These are phyloP conservation scores for Leavenworthia alabamica DNA, from an alignment of 345 rosid species.

Conservation along the genomic window DNA sequence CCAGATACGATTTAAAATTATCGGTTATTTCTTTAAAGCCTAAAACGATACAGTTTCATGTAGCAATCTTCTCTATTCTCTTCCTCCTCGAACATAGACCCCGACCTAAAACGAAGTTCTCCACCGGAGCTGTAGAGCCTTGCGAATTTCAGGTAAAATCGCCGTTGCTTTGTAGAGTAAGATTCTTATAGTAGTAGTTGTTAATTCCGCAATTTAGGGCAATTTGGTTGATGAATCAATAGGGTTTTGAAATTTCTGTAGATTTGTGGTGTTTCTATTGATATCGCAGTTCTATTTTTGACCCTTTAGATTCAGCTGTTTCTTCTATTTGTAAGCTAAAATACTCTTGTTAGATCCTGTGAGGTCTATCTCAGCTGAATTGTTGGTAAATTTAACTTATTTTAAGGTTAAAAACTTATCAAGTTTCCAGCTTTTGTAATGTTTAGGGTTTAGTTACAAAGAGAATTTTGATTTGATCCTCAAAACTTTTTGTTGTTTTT, in stretches of 20 bases:
- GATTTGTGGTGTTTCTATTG: neutral
- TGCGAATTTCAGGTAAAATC: neutral
- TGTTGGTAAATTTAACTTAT: too few relatives aligned
- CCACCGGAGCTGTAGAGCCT: slow-evolving; percentile 63
- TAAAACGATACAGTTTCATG: neutral
- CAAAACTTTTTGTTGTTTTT: too few relatives aligned
- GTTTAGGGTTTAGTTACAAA: too few relatives aligned
- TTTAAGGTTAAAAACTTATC: too few relatives aligned
- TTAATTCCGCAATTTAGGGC: neutral
- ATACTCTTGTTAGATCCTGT: too few relatives aligned
- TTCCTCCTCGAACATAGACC: neutral
- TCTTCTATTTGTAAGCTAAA: too few relatives aligned
- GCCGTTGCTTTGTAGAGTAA: neutral
- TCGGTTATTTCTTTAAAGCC: neutral
- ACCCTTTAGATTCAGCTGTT: too few relatives aligned
- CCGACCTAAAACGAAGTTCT: slow-evolving; percentile 43
- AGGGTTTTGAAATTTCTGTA: neutral
- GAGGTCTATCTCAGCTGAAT: too few relatives aligned
- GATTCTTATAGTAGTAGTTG: neutral
- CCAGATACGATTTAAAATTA: too few relatives aligned
- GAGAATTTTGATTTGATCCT: too few relatives aligned
- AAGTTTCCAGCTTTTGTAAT: too few relatives aligned
- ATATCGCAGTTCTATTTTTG: too few relatives aligned
- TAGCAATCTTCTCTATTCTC: neutral
- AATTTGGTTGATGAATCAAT: neutral